These are phyloP conservation scores for Saccharum spontaneum DNA, from an alignment of 176 grass and related monocot species.

Conservation along the genomic window DNA sequence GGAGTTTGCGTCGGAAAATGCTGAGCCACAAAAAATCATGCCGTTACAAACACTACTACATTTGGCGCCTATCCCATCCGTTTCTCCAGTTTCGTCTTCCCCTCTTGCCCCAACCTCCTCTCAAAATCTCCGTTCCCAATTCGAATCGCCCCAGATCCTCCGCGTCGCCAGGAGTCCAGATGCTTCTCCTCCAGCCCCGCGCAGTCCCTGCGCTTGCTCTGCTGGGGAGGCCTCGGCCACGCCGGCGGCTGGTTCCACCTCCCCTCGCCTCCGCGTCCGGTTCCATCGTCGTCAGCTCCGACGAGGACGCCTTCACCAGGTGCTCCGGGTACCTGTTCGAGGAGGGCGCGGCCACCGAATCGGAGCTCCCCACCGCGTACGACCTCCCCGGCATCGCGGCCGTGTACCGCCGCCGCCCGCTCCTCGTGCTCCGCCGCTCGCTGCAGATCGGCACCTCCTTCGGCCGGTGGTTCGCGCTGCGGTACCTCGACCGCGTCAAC, in stretches of 20 bases:
- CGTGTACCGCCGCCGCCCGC: conserved; percentile 76
- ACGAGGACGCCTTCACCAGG: conserved; percentile 89
- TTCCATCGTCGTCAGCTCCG: conserved; percentile 14
- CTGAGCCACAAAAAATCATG: conserved; percentile 32
- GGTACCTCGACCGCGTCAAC: conserved; percentile 66
- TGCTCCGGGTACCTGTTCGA: conserved; percentile 87
- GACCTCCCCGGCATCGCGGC: conserved; percentile 48
- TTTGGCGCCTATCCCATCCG: conserved; percentile 43
- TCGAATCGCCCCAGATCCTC: conserved; percentile 5
- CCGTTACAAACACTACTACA: conserved; percentile 30
- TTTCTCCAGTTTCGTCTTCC: neutral
- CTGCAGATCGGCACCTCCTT: conserved; percentile 76
- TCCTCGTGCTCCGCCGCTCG: conserved; percentile 80
- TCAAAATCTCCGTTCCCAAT: neutral
- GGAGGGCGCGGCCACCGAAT: conserved; percentile 54
- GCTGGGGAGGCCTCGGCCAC: conserved; percentile 10
- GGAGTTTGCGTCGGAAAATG: conserved; percentile 2
- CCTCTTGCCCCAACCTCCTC: neutral
- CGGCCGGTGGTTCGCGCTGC: conserved; percentile 76
- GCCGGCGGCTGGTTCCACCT: neutral
- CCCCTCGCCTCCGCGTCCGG: conserved; percentile 15
- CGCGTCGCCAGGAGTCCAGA: neutral
- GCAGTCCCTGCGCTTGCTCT: conserved; percentile 1
- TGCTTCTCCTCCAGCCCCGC: conserved; percentile 18
- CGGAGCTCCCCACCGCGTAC: conserved; percentile 61